Conservation (phyloP, 768 basidiomycete genomes). For the Leccinellum albellum region DNA sequence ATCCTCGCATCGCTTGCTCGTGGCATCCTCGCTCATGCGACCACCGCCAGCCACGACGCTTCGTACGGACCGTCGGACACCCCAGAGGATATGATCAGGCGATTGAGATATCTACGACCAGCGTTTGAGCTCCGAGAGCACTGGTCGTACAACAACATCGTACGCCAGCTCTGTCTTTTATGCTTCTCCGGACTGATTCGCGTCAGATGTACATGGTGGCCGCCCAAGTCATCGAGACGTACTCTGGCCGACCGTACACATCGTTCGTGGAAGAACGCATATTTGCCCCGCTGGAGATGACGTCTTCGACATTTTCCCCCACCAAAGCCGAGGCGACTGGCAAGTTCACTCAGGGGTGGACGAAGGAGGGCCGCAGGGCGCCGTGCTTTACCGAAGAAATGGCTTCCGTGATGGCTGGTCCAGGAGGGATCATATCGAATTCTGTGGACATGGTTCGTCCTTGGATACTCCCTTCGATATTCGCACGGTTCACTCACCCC, state of each 20-base stretch:
- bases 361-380: slow-evolving; percentile 29
- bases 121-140: slow-evolving; percentile 35
- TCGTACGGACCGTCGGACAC: slow-evolving; percentile 30
- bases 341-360: slow-evolving; percentile 34
- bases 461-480: not conserved
- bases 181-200: not conserved
- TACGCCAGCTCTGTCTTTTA: not conserved
- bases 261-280: slow-evolving; percentile 42
- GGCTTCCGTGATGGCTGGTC: slow-evolving; percentile 30
- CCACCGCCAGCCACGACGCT: slow-evolving; percentile 31
- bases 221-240: slow-evolving; percentile 33
- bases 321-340: slow-evolving; percentile 31
- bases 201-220: slow-evolving; percentile 38
- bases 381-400: slow-evolving; percentile 31
- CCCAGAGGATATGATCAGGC: slow-evolving; percentile 16
- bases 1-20: not conserved
- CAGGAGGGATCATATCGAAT: slow-evolving; percentile 44
- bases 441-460: slow-evolving; percentile 39
- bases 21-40: not conserved
- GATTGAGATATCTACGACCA: slow-evolving; percentile 30
- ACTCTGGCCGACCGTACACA: slow-evolving; percentile 32
- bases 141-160: slow-evolving; percentile 40
- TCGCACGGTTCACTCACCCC: not conserved
- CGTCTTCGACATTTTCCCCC: slow-evolving; percentile 36
- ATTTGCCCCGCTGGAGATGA: slow-evolving; percentile 40